phyloP scores from a whole-genome alignment of 202 grass and related monocot species.

The Miscanthus sacchariflorus region DNA sequence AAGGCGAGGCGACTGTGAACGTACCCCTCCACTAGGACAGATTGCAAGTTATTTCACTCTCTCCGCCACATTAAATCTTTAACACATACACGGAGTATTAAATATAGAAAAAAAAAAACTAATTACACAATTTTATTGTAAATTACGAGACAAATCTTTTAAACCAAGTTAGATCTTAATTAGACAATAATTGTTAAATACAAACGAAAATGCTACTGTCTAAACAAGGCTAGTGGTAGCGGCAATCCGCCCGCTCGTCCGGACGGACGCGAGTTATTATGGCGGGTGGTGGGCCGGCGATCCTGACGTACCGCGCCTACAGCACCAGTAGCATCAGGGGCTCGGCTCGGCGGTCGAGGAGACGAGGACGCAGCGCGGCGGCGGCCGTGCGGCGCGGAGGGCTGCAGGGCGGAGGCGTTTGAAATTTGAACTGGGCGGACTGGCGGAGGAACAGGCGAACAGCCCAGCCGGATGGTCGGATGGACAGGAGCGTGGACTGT shows the following conservation, averaged over 20 bases:
- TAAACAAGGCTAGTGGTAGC: not conserved
- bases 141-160: too few relatives aligned
- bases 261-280: slow-evolving; percentile 25
- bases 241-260: not conserved
- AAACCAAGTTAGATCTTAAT: too few relatives aligned
- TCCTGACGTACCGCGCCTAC: not conserved
- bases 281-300: not conserved
- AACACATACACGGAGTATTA: too few relatives aligned
- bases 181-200: too few relatives aligned
- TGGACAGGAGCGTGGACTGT: not conserved
- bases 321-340: not conserved
- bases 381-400: not conserved
- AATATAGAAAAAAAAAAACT: too few relatives aligned
- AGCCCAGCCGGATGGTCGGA: not conserved
- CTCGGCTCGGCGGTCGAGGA: slow-evolving; percentile 32
- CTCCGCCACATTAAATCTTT: too few relatives aligned
- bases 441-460: not conserved
- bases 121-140: too few relatives aligned
- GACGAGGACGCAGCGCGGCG: not conserved
- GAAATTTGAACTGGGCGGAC: slow-evolving; percentile 48
- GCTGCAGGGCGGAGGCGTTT: slow-evolving; percentile 15
- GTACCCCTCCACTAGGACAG: not conserved
- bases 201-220: too few relatives aligned
- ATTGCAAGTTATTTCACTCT: too few relatives aligned
- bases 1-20: not conserved